Conservation (phyloP, 768 basidiomycete genomes). For the Lepiota venenata region DNA sequence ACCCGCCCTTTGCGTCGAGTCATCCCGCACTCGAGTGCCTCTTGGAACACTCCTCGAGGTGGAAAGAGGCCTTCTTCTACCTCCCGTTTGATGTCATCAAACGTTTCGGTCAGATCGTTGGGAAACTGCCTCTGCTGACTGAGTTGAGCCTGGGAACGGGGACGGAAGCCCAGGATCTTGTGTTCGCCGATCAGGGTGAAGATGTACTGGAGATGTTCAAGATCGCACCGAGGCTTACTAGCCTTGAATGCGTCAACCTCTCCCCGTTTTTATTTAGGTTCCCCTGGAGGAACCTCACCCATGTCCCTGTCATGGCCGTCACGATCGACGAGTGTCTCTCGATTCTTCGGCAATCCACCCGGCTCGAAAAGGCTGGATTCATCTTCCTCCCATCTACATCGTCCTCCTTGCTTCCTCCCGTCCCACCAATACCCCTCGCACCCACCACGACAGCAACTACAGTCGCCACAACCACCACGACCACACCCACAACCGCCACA, state of each 20-base stretch:
- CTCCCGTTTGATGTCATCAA: constrained; percentile 28
- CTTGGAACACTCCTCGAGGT: constrained; percentile 26
- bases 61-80: constrained; percentile 32
- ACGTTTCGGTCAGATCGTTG: constrained; percentile 23
- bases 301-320: constrained; percentile 29
- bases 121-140: constrained; percentile 26
- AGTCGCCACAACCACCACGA: background rate
- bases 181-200: constrained; percentile 2
- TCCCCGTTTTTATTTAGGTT: constrained; percentile 29
- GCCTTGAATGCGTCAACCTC: constrained; percentile 32
- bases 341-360: constrained; percentile 24
- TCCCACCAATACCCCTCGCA: background rate
- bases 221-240: constrained; percentile 25
- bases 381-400: constrained; percentile 20
- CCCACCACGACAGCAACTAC: background rate
- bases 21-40: constrained; percentile 30
- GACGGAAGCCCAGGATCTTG: constrained; percentile 19
- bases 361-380: constrained; percentile 24
- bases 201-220: constrained; percentile 25
- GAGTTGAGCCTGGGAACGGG: constrained; percentile 30
- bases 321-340: constrained; percentile 28
- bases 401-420: background rate
- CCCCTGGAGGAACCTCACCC: constrained; percentile 29
- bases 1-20: constrained; percentile 22
- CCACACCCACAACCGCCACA: constrained; percentile 6